phyloP scores from a whole-genome alignment of 2,329 filamentous ascomycete species.

The Fusarium sp. region DNA sequence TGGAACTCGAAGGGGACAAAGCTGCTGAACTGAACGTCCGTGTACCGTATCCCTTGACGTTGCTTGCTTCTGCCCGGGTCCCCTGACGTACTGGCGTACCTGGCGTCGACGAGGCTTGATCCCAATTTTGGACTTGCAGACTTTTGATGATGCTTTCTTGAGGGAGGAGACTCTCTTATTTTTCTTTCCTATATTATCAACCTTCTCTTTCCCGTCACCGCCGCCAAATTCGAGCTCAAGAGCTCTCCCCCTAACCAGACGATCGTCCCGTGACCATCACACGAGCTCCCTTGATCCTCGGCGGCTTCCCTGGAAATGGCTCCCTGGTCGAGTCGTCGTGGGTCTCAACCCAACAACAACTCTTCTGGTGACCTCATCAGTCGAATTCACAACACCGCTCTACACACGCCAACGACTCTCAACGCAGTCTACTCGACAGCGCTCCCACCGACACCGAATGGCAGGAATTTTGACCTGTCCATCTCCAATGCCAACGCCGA shows the following conservation, averaged over 20 bases:
- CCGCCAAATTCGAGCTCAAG: background rate
- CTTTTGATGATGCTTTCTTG: constrained; percentile 29
- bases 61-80: background rate
- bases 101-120: constrained; percentile 7
- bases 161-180: constrained; percentile 6
- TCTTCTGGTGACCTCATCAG: constrained; percentile 48
- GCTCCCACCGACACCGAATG: constrained; percentile 9
- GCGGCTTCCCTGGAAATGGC: constrained; percentile 45
- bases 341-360: constrained; percentile 43
- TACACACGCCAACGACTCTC: constrained; percentile 47
- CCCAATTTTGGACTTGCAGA: constrained; percentile 16
- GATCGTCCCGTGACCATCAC: constrained; percentile 18
- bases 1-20: background rate
- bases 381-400: constrained; percentile 50
- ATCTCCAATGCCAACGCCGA: constrained; percentile 47
- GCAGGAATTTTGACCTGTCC: constrained; percentile 41
- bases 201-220: constrained; percentile 1
- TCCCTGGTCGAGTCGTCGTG: constrained; percentile 45
- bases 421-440: constrained; percentile 30
- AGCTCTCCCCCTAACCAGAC: background rate
- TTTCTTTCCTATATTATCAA: background rate
- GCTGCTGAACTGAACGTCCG: constrained; percentile 1
- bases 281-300: constrained; percentile 24
- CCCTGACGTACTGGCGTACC: background rate
- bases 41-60: constrained; percentile 1